Evolutionary conservation across 1,284 basidiomycete species (phyloP).

Genomic region (Thecaphora thlaspeos): DNA sequence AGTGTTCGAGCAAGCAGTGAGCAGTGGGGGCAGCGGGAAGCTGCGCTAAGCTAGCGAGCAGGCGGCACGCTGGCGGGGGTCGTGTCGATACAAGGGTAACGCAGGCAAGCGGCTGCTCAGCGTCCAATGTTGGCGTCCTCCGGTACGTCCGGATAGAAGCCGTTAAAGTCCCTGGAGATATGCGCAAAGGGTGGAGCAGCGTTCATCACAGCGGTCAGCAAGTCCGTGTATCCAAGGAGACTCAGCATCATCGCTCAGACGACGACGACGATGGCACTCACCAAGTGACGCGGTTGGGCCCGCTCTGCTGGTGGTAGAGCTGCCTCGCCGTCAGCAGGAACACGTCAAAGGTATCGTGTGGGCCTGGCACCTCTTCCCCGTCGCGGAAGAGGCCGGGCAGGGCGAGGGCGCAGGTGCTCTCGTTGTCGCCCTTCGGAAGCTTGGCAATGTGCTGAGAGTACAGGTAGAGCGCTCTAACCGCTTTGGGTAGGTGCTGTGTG

Average conservation of each 20-base stretch:
- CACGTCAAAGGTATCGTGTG: background rate
- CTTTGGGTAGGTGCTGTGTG: conserved; percentile 17
- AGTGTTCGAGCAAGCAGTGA: too few species aligned
- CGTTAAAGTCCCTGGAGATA: background rate
- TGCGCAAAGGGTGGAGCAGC: background rate
- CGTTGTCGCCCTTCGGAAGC: background rate
- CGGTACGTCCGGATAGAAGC: background rate
- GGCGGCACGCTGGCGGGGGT: too few species aligned
- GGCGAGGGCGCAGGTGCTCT: background rate
- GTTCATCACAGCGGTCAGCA: background rate
- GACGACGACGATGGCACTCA: background rate
- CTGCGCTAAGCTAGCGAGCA: too few species aligned
- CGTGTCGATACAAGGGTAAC: too few species aligned
- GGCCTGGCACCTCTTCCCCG: background rate
- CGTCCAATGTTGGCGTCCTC: background rate
- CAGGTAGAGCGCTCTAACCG: conserved; percentile 12
- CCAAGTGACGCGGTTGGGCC: background rate
- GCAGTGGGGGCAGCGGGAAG: too few species aligned
- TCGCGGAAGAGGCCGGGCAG: background rate
- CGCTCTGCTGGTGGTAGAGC: background rate
- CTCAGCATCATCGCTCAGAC: background rate
- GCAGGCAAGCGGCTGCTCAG: too few species aligned
- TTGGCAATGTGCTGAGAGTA: background rate
- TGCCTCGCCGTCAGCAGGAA: background rate
- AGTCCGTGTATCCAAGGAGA: too few species aligned